Percentiles rank a stretch among this genome's conserved stretches.
These are phyloP conservation scores for Globisporangium splendens DNA, from an alignment of 352 stramenopile species.

Conservation along the genomic window DNA sequence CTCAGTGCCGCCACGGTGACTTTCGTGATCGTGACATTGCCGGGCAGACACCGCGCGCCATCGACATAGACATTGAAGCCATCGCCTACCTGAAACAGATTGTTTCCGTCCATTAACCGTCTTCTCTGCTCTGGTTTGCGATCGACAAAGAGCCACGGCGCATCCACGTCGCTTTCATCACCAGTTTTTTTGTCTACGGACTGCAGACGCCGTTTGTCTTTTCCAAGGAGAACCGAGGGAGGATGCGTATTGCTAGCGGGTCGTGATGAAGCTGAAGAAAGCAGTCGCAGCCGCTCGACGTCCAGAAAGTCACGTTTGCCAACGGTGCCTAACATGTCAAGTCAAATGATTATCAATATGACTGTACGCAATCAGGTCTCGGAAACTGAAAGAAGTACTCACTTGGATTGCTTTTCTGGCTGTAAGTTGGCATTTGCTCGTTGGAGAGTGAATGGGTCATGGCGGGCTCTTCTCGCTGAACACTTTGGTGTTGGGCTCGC, in stretches of 20 bases:
- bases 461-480: too few relatives aligned
- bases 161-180: not conserved
- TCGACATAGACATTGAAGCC: slow-evolving; percentile 84
- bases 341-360: too few relatives aligned
- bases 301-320: slow-evolving; percentile 22
- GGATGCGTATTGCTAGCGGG: slow-evolving; percentile 24
- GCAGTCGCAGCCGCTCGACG: slow-evolving; percentile 25
- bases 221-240: slow-evolving; percentile 15
- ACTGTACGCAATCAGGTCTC: too few relatives aligned
- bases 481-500: too few relatives aligned
- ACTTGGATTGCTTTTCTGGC: too few relatives aligned
- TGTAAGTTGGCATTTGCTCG: too few relatives aligned
- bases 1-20: slow-evolving; percentile 62
- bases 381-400: too few relatives aligned
- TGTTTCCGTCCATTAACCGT: slow-evolving; percentile 14
- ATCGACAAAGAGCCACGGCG: slow-evolving; percentile 40
- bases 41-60: slow-evolving; percentile 62
- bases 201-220: slow-evolving; percentile 21
- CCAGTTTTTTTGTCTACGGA: slow-evolving; percentile 20
- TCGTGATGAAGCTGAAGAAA: slow-evolving; percentile 28
- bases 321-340: slow-evolving; percentile 3
- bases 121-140: slow-evolving; percentile 24
- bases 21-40: slow-evolving; percentile 69
- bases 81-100: slow-evolving; percentile 56
- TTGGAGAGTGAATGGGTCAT: too few relatives aligned